Evolutionary conservation across 768 basidiomycete species (phyloP).

Genomic region (Flagelloscypha sp.): DNA sequence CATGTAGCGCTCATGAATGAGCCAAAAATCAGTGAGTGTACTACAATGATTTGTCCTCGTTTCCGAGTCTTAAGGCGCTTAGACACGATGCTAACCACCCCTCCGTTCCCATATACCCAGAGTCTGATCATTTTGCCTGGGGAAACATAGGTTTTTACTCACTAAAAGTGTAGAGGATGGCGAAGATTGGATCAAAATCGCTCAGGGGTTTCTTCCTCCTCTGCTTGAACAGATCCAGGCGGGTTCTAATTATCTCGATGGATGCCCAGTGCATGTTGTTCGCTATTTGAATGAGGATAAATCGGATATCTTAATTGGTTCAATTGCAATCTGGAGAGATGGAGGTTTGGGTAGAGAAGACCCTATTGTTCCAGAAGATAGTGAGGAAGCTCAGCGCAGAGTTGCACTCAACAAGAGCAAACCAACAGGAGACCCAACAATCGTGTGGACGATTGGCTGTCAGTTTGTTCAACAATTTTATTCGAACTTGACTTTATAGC

Average conservation of each 20-base stretch:
- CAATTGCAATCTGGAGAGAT: too few relatives aligned
- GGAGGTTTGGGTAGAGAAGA: too few relatives aligned
- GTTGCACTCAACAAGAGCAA: too few relatives aligned
- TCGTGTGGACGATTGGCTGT: too few relatives aligned
- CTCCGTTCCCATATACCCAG: constrained; percentile 46
- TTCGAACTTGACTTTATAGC: too few relatives aligned
- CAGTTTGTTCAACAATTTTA: too few relatives aligned
- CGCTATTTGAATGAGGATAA: constrained; percentile 51
- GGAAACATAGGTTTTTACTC: background rate
- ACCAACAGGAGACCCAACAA: too few relatives aligned
- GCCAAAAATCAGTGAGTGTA: constrained; percentile 16
- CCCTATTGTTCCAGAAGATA: too few relatives aligned
- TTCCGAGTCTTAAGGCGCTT: too few relatives aligned
- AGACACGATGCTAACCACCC: constrained; percentile 33
- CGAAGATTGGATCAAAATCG: constrained; percentile 20
- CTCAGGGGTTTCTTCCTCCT: constrained; percentile 11
- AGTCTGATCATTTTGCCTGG: constrained; percentile 15
- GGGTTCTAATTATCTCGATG: constrained; percentile 26
- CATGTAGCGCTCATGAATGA: constrained; percentile 42
- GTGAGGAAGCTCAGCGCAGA: too few relatives aligned
- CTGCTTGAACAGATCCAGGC: constrained; percentile 7
- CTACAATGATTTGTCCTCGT: too few relatives aligned
- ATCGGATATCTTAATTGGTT: constrained; percentile 45
- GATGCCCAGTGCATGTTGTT: constrained; percentile 41
- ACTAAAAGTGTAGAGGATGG: constrained; percentile 25